phyloP scores from a whole-genome alignment of 176 grass and related monocot genomes.

The Eragrostis curvula region DNA sequence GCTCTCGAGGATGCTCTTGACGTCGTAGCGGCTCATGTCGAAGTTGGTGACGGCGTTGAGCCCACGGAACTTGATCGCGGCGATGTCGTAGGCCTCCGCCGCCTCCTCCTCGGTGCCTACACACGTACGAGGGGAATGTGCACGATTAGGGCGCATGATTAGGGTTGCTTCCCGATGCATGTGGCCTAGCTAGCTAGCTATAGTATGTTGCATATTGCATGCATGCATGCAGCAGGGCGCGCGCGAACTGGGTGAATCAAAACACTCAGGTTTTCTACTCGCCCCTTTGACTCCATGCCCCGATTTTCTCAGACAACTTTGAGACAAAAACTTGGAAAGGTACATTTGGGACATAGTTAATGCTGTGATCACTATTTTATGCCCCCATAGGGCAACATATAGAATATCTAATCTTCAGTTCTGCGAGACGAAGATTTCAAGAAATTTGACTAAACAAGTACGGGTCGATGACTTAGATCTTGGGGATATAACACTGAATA shows the following conservation, averaged over 20 bases:
- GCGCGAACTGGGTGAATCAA: conserved; percentile 38
- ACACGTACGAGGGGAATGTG: conserved; percentile 14
- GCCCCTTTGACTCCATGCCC: conserved; percentile 50
- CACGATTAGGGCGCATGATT: conserved; percentile 31
- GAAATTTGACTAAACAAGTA: conserved; percentile 56
- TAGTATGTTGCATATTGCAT: conserved; percentile 50
- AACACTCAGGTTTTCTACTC: conserved; percentile 38
- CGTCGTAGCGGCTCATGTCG: conserved; percentile 79
- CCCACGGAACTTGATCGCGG: conserved; percentile 78
- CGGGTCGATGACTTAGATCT: conserved; percentile 48
- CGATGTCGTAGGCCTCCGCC: conserved; percentile 84
- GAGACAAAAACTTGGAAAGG: conserved; percentile 63
- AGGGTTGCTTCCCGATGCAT: conserved; percentile 42
- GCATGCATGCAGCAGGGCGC: conserved; percentile 39
- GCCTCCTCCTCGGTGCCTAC: conserved; percentile 83
- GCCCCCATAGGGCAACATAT: conserved; percentile 43
- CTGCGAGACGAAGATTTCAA: conserved; percentile 64
- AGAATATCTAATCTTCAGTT: conserved; percentile 58
- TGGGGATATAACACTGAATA: conserved; percentile 35
- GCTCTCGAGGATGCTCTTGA: conserved; percentile 70
- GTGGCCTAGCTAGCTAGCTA: not conserved
- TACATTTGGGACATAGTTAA: conserved; percentile 62
- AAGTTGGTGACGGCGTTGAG: conserved; percentile 81
- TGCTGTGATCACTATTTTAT: conserved; percentile 56
- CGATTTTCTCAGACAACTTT: conserved; percentile 60